Evolutionary conservation across 345 rosid genomes (phyloP).

Genomic region (Excoecaria cochinchinensis): DNA sequence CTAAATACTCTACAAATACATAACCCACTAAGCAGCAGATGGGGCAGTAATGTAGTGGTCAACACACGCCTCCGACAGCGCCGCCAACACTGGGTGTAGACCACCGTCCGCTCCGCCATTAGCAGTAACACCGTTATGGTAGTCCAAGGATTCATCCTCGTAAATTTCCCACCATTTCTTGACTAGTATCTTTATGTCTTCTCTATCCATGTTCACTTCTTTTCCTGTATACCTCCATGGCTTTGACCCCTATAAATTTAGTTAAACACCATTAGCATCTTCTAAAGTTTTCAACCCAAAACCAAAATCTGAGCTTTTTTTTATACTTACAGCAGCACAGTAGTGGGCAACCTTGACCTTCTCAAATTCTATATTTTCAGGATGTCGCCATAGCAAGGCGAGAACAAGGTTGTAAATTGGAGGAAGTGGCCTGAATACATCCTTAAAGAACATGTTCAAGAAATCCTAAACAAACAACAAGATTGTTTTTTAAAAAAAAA

Average conservation of each 20-base stretch:
- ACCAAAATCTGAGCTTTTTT: background rate
- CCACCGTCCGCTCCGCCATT: background rate
- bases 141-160: constrained; percentile 58
- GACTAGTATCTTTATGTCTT: constrained; percentile 73
- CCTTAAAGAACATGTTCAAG: constrained; percentile 75
- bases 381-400: constrained; percentile 80
- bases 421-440: constrained; percentile 71
- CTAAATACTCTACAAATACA: too few species aligned
- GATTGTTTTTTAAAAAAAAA: too few species aligned
- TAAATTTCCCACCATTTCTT: constrained; percentile 85
- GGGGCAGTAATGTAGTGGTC: too few species aligned
- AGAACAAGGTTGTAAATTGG: constrained; percentile 63
- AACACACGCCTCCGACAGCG: too few species aligned
- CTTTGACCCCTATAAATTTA: constrained; percentile 54
- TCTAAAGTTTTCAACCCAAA: background rate
- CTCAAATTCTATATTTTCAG: constrained; percentile 65
- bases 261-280: background rate
- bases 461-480: constrained; percentile 47
- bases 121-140: constrained; percentile 13
- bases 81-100: constrained; percentile 8
- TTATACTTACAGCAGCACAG: constrained; percentile 75
- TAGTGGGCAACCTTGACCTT: constrained; percentile 73
- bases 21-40: too few species aligned
- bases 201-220: constrained; percentile 76
- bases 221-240: constrained; percentile 87